A percentile compares a stretch with the other conserved stretches of the same genome.
phyloP scores from a whole-genome alignment of 495 filamentous ascomycete species.

The Oidiodendron maius region DNA sequence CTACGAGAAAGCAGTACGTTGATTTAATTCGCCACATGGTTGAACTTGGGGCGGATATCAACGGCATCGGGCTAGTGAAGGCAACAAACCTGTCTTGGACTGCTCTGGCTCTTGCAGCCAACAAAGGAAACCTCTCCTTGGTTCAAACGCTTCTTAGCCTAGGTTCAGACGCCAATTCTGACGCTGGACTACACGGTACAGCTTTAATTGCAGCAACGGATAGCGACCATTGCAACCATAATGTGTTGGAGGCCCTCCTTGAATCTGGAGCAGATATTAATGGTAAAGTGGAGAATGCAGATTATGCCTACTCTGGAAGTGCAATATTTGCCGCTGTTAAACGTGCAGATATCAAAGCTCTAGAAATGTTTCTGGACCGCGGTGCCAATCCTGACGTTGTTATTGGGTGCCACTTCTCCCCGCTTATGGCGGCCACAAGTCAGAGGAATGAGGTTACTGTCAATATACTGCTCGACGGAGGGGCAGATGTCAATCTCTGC shows the following conservation, averaged over 20 bases:
- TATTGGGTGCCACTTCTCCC: neutral
- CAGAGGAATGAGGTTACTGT: too few species aligned
- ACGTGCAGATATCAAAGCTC: neutral
- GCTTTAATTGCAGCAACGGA: neutral
- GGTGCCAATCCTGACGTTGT: neutral
- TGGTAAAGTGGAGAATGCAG: neutral
- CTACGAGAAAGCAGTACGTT: too few species aligned
- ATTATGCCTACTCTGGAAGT: too few species aligned
- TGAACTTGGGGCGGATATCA: too few species aligned
- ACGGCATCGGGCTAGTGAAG: too few species aligned
- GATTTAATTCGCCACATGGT: too few species aligned
- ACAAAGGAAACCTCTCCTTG: too few species aligned
- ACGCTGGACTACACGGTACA: neutral
- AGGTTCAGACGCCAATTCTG: constrained; percentile 1
- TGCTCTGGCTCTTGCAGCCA: too few species aligned
- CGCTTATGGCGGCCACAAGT: neutral
- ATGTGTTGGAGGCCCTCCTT: neutral
- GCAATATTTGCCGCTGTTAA: neutral
- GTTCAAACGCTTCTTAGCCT: neutral
- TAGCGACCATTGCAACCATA: constrained; percentile 5
- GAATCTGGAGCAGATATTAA: neutral
- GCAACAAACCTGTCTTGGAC: too few species aligned
- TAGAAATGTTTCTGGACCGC: neutral
- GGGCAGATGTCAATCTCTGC: too few species aligned
- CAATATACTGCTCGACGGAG: too few species aligned